phyloP scores from a whole-genome alignment of 306 rosid genomes.

The Hippophae rhamnoides region DNA sequence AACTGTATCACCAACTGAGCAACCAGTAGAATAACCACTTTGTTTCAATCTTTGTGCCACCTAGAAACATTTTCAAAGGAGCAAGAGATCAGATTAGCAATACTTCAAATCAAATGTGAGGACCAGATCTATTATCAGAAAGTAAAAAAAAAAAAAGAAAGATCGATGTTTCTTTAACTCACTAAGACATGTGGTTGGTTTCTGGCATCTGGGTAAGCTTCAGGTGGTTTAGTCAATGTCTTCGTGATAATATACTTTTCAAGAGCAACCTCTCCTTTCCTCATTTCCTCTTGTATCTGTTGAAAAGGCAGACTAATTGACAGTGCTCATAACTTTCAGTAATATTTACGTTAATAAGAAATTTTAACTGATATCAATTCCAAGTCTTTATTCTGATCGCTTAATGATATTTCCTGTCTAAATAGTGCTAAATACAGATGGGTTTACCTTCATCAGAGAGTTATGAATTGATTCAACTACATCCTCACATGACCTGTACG shows the following conservation, averaged over 20 bases:
- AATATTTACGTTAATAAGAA: too few species aligned
- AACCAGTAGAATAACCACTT: slow-evolving; percentile 75
- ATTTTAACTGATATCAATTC: too few species aligned
- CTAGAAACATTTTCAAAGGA: slow-evolving; percentile 34
- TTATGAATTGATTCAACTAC: slow-evolving; percentile 87
- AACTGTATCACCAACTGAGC: slow-evolving; percentile 80
- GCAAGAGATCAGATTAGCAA: slow-evolving; percentile 15
- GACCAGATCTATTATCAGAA: background rate
- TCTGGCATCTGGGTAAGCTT: slow-evolving; percentile 93
- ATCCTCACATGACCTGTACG: slow-evolving; percentile 79
- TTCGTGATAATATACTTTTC: slow-evolving; percentile 90
- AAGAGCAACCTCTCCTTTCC: slow-evolving; percentile 64
- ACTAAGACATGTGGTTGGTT: slow-evolving; percentile 97
- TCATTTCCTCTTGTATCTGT: slow-evolving; percentile 94
- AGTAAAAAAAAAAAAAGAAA: background rate
- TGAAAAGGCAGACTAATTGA: slow-evolving; percentile 12
- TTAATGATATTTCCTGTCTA: background rate
- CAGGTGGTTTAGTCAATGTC: slow-evolving; percentile 88
- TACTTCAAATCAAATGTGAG: background rate
- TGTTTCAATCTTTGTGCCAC: slow-evolving; percentile 92
- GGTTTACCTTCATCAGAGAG: slow-evolving; percentile 67
- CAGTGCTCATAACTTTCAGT: too few species aligned
- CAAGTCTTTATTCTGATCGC: too few species aligned
- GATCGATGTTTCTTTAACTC: slow-evolving; percentile 18
- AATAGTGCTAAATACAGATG: slow-evolving; percentile 7